Percentiles rank a stretch among this genome's conserved stretches.
These are phyloP conservation scores for Epichloe hybrida DNA, from an alignment of 2,329 filamentous ascomycete species.

Conservation along the genomic window DNA sequence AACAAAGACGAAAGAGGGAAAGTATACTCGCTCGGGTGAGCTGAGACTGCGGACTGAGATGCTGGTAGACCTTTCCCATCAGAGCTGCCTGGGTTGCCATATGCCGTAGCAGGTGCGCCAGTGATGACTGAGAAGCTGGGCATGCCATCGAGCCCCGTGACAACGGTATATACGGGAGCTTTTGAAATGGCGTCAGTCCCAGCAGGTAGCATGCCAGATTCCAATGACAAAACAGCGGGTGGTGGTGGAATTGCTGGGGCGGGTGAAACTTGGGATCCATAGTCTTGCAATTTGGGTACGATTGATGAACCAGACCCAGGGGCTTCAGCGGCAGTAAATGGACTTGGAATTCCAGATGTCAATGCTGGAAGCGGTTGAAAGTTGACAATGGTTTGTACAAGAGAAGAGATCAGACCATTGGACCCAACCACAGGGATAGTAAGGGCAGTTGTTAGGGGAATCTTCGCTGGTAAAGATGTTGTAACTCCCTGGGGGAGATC, in stretches of 20 bases:
- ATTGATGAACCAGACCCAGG: slow-evolving; percentile 7
- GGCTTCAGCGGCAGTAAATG: slow-evolving; percentile 6
- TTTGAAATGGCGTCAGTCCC: slow-evolving; percentile 13
- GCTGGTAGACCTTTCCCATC: slow-evolving; percentile 7
- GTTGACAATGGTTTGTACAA: slow-evolving; percentile 20
- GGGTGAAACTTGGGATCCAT: slow-evolving; percentile 8
- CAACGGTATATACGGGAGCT: slow-evolving; percentile 13
- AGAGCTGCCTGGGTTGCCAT: slow-evolving; percentile 7
- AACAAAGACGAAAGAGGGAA: slow-evolving; percentile 11
- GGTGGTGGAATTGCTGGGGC: slow-evolving; percentile 5
- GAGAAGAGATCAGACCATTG: slow-evolving; percentile 18
- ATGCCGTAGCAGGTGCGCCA: slow-evolving; percentile 8
- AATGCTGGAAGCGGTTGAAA: slow-evolving; percentile 10
- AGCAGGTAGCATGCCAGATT: slow-evolving; percentile 8
- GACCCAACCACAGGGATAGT: slow-evolving; percentile 18
- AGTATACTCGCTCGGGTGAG: slow-evolving; percentile 11
- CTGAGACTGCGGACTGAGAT: slow-evolving; percentile 5
- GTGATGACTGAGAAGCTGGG: slow-evolving; percentile 11
- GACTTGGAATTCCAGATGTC: slow-evolving; percentile 5
- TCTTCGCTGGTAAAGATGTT: slow-evolving; percentile 5
- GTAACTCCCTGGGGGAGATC: slow-evolving; percentile 11
- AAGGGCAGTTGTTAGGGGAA: slow-evolving; percentile 15
- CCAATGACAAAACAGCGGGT: slow-evolving; percentile 9
- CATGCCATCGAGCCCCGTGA: slow-evolving; percentile 11
- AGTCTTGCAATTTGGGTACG: slow-evolving; percentile 14